Conservation (phyloP, 176 grass and related monocot species). For the Juncus inflexus region DNA sequence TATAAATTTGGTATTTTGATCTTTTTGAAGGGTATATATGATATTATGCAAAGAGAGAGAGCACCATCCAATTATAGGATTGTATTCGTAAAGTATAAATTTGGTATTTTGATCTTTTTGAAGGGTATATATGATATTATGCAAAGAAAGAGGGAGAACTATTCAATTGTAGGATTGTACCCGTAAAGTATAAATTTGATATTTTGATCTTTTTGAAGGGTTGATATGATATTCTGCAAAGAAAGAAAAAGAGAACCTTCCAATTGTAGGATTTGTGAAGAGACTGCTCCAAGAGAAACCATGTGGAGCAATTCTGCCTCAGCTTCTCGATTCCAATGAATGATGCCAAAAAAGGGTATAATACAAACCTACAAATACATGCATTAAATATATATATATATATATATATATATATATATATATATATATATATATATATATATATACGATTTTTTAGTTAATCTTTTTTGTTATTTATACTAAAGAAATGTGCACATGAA, state of each 20-base stretch:
- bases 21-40: neutral
- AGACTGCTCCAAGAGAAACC: conserved; percentile 94
- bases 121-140: too few species aligned
- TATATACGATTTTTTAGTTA: neutral
- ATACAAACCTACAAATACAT: conserved; percentile 42
- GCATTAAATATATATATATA: too few species aligned
- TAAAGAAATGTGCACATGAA: neutral
- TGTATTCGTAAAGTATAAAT: neutral
- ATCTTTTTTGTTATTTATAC: neutral
- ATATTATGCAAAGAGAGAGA: neutral
- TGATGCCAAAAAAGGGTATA: conserved; percentile 89
- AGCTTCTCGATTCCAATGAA: conserved; percentile 86
- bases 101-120: neutral
- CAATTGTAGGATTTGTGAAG: conserved; percentile 77
- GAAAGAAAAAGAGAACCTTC: conserved; percentile 47
- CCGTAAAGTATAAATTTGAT: neutral
- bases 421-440: too few species aligned
- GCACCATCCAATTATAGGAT: conserved; percentile 84
- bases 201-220: neutral
- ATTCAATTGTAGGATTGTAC: neutral
- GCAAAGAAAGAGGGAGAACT: too few species aligned
- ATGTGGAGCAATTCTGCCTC: conserved; percentile 65
- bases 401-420: too few species aligned
- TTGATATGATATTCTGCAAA: neutral
- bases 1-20: too few species aligned